These are phyloP conservation scores for Pittosporum tobira DNA, from an alignment of 129 eudicot species.

Conservation along the genomic window DNA sequence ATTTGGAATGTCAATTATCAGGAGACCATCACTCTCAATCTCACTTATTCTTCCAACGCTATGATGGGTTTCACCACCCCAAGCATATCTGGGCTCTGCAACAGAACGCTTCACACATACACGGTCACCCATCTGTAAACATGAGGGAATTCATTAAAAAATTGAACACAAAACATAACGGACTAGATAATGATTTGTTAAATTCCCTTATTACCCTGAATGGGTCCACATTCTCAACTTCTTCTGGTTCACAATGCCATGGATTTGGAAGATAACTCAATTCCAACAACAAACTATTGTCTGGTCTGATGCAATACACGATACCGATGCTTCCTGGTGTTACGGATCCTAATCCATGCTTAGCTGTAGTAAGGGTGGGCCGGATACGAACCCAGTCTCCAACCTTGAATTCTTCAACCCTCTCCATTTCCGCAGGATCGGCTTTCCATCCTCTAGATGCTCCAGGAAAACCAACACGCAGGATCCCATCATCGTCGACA, in stretches of 20 bases:
- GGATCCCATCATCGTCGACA: slow-evolving; percentile 96
- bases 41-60: slow-evolving; percentile 91
- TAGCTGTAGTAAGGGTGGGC: slow-evolving; percentile 93
- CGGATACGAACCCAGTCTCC: slow-evolving; percentile 99
- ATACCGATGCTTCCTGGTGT: slow-evolving; percentile 99
- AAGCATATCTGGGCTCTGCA: slow-evolving; percentile 97
- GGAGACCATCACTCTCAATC: slow-evolving; percentile 90
- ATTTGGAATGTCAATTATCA: slow-evolving; percentile 84
- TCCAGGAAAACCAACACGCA: slow-evolving; percentile 99
- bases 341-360: slow-evolving; percentile 92
- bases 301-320: slow-evolving; percentile 87
- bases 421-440: slow-evolving; percentile 98
- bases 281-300: slow-evolving; percentile 77
- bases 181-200: slow-evolving; percentile 1
- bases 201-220: slow-evolving; percentile 82
- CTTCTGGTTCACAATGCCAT: slow-evolving; percentile 99
- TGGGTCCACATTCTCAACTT: slow-evolving; percentile 94
- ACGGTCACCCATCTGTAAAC: slow-evolving; percentile 80
- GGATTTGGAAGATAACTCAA: slow-evolving; percentile 96
- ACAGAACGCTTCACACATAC: slow-evolving; percentile 96
- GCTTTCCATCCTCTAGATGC: slow-evolving; percentile 99
- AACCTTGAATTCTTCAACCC: slow-evolving; percentile 96
- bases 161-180: background rate
- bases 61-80: slow-evolving; percentile 99
- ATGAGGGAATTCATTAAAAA: background rate